Percentiles rank a stretch among this genome's conserved stretches.
These are phyloP conservation scores for Fusarium albosuccineum DNA, from an alignment of 2,329 filamentous ascomycete species.

Conservation along the genomic window DNA sequence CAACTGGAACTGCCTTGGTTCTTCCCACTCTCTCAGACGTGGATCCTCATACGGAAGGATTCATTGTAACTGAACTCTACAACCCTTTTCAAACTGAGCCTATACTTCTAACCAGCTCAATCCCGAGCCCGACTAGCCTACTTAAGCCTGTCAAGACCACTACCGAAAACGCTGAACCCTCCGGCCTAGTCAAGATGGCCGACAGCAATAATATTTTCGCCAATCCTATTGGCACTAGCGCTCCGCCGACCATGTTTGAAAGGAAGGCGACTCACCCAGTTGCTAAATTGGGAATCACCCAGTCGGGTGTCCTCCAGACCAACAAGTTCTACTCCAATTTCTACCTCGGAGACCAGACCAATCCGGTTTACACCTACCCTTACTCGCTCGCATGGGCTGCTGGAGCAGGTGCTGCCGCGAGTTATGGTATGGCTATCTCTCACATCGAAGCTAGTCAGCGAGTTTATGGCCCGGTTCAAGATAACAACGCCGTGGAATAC, in stretches of 20 bases:
- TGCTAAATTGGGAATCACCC: conserved; percentile 63
- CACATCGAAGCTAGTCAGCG: conserved; percentile 78
- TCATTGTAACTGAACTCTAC: conserved; percentile 44
- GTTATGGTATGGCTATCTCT: conserved; percentile 83
- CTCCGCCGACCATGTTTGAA: conserved; percentile 63
- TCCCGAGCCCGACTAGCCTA: conserved; percentile 54
- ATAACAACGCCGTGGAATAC: conserved; percentile 72
- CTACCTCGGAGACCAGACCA: conserved; percentile 79
- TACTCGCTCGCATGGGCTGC: conserved; percentile 78
- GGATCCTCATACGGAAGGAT: conserved; percentile 49
- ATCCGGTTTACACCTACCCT: conserved; percentile 80
- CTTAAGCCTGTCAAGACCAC: conserved; percentile 44
- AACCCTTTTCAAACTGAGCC: conserved; percentile 32
- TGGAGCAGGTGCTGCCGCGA: conserved; percentile 71
- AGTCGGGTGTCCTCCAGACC: conserved; percentile 70
- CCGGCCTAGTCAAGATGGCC: conserved; percentile 42
- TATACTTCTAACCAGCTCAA: conserved; percentile 42
- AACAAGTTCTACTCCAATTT: conserved; percentile 89
- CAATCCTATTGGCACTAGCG: conserved; percentile 64
- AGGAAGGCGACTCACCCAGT: conserved; percentile 70
- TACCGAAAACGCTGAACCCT: conserved; percentile 38
- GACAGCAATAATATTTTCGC: conserved; percentile 66
- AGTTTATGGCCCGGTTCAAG: conserved; percentile 72
- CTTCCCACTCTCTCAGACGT: conserved; percentile 49
- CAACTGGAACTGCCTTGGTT: conserved; percentile 47